Percentiles rank a stretch among this genome's conserved stretches.
phyloP scores from a whole-genome alignment of 441 rosid genomes.

The Euphorbia celastroides region DNA sequence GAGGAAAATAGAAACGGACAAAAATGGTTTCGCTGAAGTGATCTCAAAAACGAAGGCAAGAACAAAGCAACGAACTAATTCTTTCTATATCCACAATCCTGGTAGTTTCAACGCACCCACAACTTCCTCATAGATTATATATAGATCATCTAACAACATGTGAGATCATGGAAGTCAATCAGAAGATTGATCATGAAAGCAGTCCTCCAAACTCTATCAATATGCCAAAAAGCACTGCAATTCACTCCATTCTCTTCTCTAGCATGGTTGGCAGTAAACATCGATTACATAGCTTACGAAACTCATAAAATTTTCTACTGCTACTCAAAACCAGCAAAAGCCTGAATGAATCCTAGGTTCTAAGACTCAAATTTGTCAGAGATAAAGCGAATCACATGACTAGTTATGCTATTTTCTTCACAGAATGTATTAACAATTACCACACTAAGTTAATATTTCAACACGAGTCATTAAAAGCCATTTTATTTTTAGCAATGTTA shows the following conservation, averaged over 20 bases:
- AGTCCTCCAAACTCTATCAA: background rate
- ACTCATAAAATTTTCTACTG: background rate
- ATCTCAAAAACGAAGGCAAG: background rate
- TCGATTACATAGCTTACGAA: conserved; percentile 1
- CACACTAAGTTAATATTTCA: background rate
- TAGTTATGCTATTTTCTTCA: background rate
- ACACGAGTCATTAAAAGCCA: background rate
- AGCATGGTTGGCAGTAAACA: background rate
- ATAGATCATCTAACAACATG: background rate
- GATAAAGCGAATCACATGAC: background rate
- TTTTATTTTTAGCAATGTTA: background rate
- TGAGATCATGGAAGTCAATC: background rate
- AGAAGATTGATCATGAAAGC: background rate
- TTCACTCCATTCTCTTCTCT: background rate
- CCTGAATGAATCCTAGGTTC: background rate
- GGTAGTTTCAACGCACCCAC: background rate
- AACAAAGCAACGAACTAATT: background rate
- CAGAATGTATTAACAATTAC: background rate
- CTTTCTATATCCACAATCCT: background rate
- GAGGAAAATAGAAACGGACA: background rate
- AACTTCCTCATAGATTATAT: background rate
- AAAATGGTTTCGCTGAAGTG: background rate
- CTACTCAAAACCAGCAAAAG: background rate
- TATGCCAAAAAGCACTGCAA: background rate
- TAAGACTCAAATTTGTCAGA: conserved; percentile 6